Conservation (phyloP, 1,284 basidiomycete species). For the Trichosporon sp. region DNA sequence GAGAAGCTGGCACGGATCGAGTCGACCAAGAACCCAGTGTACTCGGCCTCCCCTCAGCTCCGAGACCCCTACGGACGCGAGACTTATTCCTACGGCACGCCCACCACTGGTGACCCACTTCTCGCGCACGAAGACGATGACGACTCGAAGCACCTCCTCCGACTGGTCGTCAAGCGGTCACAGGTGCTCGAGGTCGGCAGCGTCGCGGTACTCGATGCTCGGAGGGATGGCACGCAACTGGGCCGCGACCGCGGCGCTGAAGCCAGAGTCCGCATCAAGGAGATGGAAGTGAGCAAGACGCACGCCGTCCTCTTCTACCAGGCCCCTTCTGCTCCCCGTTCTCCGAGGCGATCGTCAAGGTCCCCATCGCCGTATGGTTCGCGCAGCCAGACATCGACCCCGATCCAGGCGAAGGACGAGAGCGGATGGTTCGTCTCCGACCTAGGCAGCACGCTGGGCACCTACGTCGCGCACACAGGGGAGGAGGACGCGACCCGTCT, state of each 20-base stretch:
- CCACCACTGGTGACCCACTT: background rate
- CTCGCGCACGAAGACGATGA: slow-evolving; percentile 1
- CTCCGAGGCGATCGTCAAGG: slow-evolving; percentile 22
- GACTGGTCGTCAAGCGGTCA: slow-evolving; percentile 47
- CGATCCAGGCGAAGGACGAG: slow-evolving; percentile 23
- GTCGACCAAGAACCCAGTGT: slow-evolving; percentile 18
- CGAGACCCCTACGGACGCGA: slow-evolving; percentile 25
- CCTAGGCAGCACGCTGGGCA: slow-evolving; percentile 55
- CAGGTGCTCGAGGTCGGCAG: slow-evolving; percentile 33
- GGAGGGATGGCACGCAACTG: slow-evolving; percentile 48
- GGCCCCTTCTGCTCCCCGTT: slow-evolving; percentile 25
- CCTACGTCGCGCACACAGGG: slow-evolving; percentile 41
- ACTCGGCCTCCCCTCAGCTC: background rate
- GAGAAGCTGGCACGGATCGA: slow-evolving; percentile 39
- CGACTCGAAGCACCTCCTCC: slow-evolving; percentile 40
- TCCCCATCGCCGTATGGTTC: slow-evolving; percentile 1
- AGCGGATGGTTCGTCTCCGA: slow-evolving; percentile 53
- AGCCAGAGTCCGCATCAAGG: slow-evolving; percentile 48
- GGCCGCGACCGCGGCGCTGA: slow-evolving; percentile 49
- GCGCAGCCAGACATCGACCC: background rate
- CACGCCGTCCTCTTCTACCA: slow-evolving; percentile 47
- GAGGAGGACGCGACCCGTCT: slow-evolving; percentile 28
- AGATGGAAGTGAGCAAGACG: slow-evolving; percentile 56
- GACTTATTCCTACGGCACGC: background rate
- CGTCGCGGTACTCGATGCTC: slow-evolving; percentile 51